Evolutionary conservation across 192 early-diverging fungal species (phyloP), one percentile per base, ranked within the genome.

Genomic region (Coemansia sp.): DNA sequence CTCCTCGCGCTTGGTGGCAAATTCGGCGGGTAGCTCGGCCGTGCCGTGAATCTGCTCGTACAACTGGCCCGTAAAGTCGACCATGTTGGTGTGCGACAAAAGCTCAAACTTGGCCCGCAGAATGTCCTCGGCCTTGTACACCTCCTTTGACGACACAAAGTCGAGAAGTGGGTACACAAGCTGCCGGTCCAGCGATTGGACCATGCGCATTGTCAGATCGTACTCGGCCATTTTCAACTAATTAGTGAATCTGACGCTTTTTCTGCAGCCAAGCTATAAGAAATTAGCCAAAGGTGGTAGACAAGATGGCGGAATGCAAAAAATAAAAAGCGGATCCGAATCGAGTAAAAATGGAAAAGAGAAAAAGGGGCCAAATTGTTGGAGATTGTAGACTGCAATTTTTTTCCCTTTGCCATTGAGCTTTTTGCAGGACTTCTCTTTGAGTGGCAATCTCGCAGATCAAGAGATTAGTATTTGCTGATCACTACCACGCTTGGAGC

Each of bases 101-200:
- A 98, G 86, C 65, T 96, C 93, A 76, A 92, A 94, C 79, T 96
- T 93, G 65, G 96, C 94, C 78, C 92, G 84, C 59, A 93, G 70
- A 72, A 97, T 75, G 67, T 93, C 90, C 45, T 87, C 80, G 15
- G 87, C 80, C 46, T 88, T 80, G 85, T 96, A 97, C 38, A 96
- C 85, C 88, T 94, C 87, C 63, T 94, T 88, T 63, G 89, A 82
- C 61, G 89, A 86, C 63, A 96, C 83, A 78, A 98, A 98, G 73
- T 95, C 91, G 53, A 98, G 80, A 62, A 98, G 85, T 19, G 94
- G 94, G 69, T 93, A 91, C 62, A 94, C 92, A 76, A 98, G 90
- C 83, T 98, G 95, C 66, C 92, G 89, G 88, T 98, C 93, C 91
- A 92, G 85, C 82, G 86, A 92, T n/a, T 89, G 87, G 70, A 92